Base-by-base conservation (phyloP, 2,329 filamentous ascomycete species). In the Cercospora berteroae region DNA sequence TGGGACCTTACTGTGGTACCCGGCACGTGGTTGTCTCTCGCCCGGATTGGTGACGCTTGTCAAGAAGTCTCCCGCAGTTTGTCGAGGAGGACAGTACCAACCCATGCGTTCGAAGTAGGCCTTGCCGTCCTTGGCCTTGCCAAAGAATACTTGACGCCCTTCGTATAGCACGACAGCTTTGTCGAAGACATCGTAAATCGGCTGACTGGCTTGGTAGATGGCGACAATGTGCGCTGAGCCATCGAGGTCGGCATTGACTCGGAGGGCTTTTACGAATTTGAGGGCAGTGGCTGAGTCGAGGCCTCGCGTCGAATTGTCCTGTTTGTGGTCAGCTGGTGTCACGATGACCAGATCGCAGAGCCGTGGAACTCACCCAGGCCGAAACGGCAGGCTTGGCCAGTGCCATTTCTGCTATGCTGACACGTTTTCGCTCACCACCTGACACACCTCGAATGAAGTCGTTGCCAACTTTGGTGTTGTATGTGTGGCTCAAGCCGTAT, bases 101-200 rank as follows among this genome's bases (percentile, higher is more conserved):
- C 91, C 91, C 78, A 90, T 86, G 12, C 84, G 80, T 72, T 88
- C 86, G 69, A 94, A 93, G 77, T 87, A 93, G 0, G 76, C 76
- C 72, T 85, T 88, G 0, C 90, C 91, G 1, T 81, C 76, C 5
- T 74, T 75, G 0, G 87, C 85, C 0, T 86, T 85, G 0, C 91
- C 92, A 70, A 89, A 93, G 80, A 88, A 94, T 68, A 94, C 93
- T 74, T 94, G 86, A 0, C 89, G 85, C 0, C 91, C 92, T 75
- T 93, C 89, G 73, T 94, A 93, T 0, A 94, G 81, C 0, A 94
- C 89, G 0, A 88, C 83, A 0, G 86, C 87, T 75, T 93, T 93
- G 80, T 94, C 90, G 72, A 94, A 94, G 16, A 88, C 79, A 64
- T 89, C 85, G 73, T 89, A 89, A 12, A 88, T 80, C 6, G 78